Evolutionary conservation across 1,139 yeast genomes (phyloP).

Genomic region (Oligophagozyma castellii): DNA sequence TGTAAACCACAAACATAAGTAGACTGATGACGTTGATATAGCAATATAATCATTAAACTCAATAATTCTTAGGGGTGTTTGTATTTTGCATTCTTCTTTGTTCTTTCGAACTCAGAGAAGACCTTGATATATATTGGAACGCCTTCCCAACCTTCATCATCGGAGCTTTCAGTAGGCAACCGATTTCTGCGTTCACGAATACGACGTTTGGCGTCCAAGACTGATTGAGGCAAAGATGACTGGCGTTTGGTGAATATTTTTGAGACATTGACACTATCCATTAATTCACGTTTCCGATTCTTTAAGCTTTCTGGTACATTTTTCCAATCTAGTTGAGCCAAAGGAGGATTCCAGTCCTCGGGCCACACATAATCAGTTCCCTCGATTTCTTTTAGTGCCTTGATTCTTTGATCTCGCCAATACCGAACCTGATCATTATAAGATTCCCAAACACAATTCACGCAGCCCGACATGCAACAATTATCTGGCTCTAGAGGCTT

Average conservation of each 20-base stretch:
- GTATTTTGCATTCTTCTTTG: neutral
- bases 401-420: slow-evolving; percentile 49
- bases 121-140: slow-evolving; percentile 68
- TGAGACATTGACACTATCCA: slow-evolving; percentile 14
- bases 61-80: neutral
- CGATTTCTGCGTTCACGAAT: slow-evolving; percentile 5
- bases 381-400: slow-evolving; percentile 48
- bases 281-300: slow-evolving; percentile 13
- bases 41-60: no score
- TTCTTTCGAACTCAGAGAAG: slow-evolving; percentile 70
- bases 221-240: slow-evolving; percentile 23
- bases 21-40: no score
- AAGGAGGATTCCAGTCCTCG: slow-evolving; percentile 61
- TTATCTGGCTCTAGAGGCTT: slow-evolving; percentile 84
- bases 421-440: slow-evolving; percentile 78
- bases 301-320: slow-evolving; percentile 26
- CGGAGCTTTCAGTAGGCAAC: slow-evolving; percentile 4
- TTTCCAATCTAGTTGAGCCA: slow-evolving; percentile 26
- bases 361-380: slow-evolving; percentile 62
- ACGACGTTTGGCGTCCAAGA: slow-evolving; percentile 18
- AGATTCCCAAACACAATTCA: slow-evolving; percentile 92
- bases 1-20: no score
- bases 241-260: slow-evolving; percentile 23
- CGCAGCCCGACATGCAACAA: slow-evolving; percentile 96
- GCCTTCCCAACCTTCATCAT: slow-evolving; percentile 36